Conservation (phyloP, 2,329 filamentous ascomycete genomes). For the Nannizzia gypsea region DNA sequence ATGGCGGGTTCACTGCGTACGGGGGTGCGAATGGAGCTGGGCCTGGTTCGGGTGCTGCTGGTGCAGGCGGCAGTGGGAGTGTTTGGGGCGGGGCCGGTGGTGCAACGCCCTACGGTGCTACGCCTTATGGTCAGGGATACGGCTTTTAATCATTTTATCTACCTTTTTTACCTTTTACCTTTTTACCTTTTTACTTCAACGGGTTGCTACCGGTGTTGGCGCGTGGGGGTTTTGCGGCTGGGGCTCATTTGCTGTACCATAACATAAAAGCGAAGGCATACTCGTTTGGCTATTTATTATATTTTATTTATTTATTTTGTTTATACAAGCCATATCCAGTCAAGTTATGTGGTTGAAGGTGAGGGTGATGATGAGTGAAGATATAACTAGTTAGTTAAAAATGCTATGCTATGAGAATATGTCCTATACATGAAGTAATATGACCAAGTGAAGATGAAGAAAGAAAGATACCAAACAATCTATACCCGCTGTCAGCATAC, state of each 20-base stretch:
- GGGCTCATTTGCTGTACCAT: too few species aligned
- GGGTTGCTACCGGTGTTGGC: too few species aligned
- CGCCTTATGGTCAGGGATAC: constrained; percentile 45
- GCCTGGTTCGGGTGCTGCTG: constrained; percentile 6
- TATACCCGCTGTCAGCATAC: too few species aligned
- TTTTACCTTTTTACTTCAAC: too few species aligned
- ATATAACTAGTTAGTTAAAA: background rate
- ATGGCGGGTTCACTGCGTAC: constrained; percentile 32
- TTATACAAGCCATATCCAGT: background rate
- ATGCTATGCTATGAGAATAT: background rate
- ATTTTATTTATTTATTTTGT: background rate
- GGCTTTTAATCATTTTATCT: constrained; percentile 16
- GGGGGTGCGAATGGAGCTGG: constrained; percentile 18
- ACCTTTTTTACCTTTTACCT: background rate
- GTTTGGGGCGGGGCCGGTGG: constrained; percentile 51
- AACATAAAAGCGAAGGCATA: background rate
- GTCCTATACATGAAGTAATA: background rate
- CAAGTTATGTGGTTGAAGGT: too few species aligned
- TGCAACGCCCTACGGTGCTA: constrained; percentile 48
- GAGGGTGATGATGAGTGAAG: background rate
- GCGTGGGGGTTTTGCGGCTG: too few species aligned
- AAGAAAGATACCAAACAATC: too few species aligned
- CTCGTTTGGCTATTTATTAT: background rate
- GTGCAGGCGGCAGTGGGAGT: constrained; percentile 37
- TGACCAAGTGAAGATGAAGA: background rate